Percentiles rank a stretch among this genome's conserved stretches.
Evolutionary conservation across 1,139 yeast genomes (phyloP).

Genomic region (Kluyveromyces sp.): DNA sequence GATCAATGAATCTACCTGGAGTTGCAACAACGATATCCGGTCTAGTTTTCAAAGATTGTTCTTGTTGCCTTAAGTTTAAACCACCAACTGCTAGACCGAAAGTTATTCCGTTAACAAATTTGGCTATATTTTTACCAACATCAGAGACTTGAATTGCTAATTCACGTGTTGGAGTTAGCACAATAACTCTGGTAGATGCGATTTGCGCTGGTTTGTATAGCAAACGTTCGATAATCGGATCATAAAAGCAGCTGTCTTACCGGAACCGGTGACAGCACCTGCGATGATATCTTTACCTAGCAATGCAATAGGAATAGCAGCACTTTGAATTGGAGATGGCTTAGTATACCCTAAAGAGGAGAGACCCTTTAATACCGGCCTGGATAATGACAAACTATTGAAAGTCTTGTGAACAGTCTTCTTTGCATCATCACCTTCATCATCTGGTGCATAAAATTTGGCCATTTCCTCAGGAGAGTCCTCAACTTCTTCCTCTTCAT

Average conservation of each 20-base stretch:
- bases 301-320: conserved; percentile 87
- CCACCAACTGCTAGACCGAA: conserved; percentile 98
- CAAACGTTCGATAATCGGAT: conserved; percentile 92
- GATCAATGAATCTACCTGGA: conserved; percentile 95
- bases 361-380: conserved; percentile 83
- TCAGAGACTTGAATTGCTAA: conserved; percentile 93
- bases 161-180: conserved; percentile 94
- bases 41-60: conserved; percentile 80
- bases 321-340: conserved; percentile 92
- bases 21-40: conserved; percentile 97
- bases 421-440: conserved; percentile 40
- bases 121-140: conserved; percentile 80
- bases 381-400: conserved; percentile 70
- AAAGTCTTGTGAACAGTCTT: conserved; percentile 53
- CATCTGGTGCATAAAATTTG: conserved; percentile 53
- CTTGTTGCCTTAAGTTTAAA: conserved; percentile 87
- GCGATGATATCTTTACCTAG: conserved; percentile 94
- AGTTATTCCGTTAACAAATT: conserved; percentile 63
- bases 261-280: conserved; percentile 99
- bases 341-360: conserved; percentile 69
- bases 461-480: conserved; percentile 65
- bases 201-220: conserved; percentile 79
- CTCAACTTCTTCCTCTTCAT: conserved; percentile 38
- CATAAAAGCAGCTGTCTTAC: conserved; percentile 97
- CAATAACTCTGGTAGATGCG: conserved; percentile 83